Base-by-base conservation (phyloP, 2,329 filamentous ascomycete species). In the Paracoccidioides lutzii region DNA sequence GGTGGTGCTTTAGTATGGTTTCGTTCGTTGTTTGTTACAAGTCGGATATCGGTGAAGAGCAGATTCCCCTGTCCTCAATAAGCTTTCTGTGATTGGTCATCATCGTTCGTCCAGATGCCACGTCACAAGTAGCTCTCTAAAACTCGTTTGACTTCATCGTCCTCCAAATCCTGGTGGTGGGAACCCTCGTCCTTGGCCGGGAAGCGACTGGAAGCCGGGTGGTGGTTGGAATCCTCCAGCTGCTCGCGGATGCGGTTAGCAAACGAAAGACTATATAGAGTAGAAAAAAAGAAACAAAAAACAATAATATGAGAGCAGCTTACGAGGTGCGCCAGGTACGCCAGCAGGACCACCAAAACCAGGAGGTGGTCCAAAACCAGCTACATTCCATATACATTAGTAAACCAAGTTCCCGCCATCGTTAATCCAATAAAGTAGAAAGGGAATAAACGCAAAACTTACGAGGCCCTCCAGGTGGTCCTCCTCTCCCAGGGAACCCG, bases 181-280 rank as follows among this genome's bases (percentile, higher is more conserved):
- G 62, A 73, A 78, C 54, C 76, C 76, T 61, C 76, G 73, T 54
- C 76, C 76, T 61, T 73, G 72, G 7, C 74, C 74, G 5, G 83
- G 82, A 57, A 86, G 83, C 59, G 82, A 83, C 73, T 89, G 85
- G 74, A 91, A 91, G 60, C 87, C 87, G 58, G 80, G 75, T 43
- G 85, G 84, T 52, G 83, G 80, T 58, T 81, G 81, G 62, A 76
- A 76, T 59, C 70, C 70, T 55, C 69, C 71, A 59, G 74, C 74
- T 75, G 75, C 76, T 75, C 68, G 79, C n/a, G 49, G 28, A 52
- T 55, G 57, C 46, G 50, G 15, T 78, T 65, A 76, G 73, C 59
- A 57, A 50, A 9, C 33, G 14, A 49, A 49, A 44, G n/a, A 43
- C 37, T 14, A 6, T 38, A 42, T 57, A 33, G 33, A 44, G 44